Evolutionary conservation across 345 rosid species (phyloP), one percentile per base, ranked within the genome.

Genomic region (Bruguiera parviflora): DNA sequence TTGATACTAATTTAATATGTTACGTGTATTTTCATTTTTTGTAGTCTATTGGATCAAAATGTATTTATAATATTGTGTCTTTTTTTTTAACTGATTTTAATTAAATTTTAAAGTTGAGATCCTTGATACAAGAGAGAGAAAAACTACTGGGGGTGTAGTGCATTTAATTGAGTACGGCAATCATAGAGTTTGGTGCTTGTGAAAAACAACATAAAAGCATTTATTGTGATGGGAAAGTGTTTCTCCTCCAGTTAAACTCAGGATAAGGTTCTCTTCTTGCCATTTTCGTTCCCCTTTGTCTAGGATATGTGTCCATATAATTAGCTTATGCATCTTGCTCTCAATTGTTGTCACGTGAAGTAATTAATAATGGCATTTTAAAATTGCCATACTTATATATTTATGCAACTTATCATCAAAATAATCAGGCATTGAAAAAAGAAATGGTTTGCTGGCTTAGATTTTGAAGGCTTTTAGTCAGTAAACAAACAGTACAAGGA

Each of bases 141-240:
- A 25, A 21, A 3, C 13, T 11, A 19, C 0, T 3, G 25, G 25
- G 43, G 2, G 43, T 37, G 2, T 9, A 55, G 53, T 70, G 64
- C 82, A 77, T 72, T 82, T 53, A 78, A 74, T 73, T 72, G 64
- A n/a, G 3, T 65, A 13, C 5, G 68, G 75, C 76, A 84, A 82
- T 80, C 78, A 74, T 79, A 58, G 85, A 82, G 78, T 75, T 77
- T 8, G 81, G 75, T 66, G 66, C 75, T 80, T 78, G 85, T 83
- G 80, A 77, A 83, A 79, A 56, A 24, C 25, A 2, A 78, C 73
- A 68, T 66, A 52, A 61, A 70, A 71, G 75, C 82, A 84, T 83
- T 77, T 75, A 73, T 73, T 29, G 20, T 57, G 58, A 63, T 49
- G 28, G 27, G 10, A 70, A 33, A 2, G 24, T 25, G 43, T 56